Percentiles rank a stretch among this genome's conserved stretches.
These are phyloP conservation scores for Sporothrix mexicana DNA, from an alignment of 2,329 filamentous ascomycete genomes.

Conservation along the genomic window DNA sequence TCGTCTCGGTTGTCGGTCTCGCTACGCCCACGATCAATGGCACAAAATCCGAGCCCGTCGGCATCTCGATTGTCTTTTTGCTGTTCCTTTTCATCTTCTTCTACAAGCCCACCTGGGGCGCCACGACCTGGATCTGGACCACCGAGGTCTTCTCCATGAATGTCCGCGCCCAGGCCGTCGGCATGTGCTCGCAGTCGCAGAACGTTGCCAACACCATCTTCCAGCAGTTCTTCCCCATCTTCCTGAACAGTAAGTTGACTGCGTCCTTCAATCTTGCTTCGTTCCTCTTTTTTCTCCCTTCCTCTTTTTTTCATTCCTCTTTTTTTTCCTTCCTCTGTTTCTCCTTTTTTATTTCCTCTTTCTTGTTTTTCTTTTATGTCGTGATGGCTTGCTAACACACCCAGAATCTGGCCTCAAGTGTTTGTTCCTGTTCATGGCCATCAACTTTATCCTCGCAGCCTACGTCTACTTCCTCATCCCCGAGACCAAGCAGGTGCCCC, in stretches of 20 bases:
- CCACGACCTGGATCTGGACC: constrained; percentile 72
- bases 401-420: constrained; percentile 47
- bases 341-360: neutral
- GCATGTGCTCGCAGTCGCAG: constrained; percentile 64
- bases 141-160: constrained; percentile 72
- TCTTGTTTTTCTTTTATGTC: neutral
- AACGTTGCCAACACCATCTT: constrained; percentile 69
- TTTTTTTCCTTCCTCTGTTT: neutral
- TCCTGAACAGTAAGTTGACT: constrained; percentile 53
- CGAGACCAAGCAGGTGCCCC: constrained; percentile 54
- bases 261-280: constrained; percentile 15
- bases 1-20: constrained; percentile 55
- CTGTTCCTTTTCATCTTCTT: constrained; percentile 68
- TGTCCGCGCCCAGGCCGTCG: constrained; percentile 71
- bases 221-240: constrained; percentile 71
- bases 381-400: neutral
- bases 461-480: constrained; percentile 56
- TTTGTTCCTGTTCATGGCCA: constrained; percentile 50
- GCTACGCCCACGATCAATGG: constrained; percentile 57
- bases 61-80: constrained; percentile 68
- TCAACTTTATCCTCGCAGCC: constrained; percentile 52
- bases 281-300: neutral
- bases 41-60: constrained; percentile 62
- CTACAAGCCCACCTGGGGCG: constrained; percentile 71
- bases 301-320: too few species aligned